Percentiles rank a stretch among this genome's conserved stretches.
phyloP scores from a whole-genome alignment of 768 basidiomycete genomes.

The Rhodotorula kratochvilovae region DNA sequence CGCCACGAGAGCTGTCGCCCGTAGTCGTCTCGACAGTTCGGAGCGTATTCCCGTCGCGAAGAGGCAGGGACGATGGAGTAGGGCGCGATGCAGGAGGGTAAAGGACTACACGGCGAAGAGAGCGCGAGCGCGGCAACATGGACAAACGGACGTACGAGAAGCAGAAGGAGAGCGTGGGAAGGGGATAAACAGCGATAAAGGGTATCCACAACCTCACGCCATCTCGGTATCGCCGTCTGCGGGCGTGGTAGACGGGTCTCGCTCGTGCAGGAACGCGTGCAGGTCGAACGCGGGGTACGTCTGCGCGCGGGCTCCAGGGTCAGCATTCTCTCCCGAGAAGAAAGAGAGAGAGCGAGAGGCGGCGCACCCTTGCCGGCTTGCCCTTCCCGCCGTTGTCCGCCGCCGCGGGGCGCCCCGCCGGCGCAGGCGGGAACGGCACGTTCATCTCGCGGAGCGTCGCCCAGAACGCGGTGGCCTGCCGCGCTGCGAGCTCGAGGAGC shows the following conservation, averaged over 20 bases:
- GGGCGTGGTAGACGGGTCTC: neutral
- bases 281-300: constrained; percentile 17
- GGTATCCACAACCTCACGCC: no score
- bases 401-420: neutral
- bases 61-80: no score
- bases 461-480: constrained; percentile 23
- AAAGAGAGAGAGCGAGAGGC: neutral
- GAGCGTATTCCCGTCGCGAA: no score
- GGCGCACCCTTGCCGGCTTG: constrained; percentile 11
- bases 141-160: no score
- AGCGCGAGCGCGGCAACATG: no score
- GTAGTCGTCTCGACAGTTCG: no score
- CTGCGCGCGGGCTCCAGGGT: neutral
- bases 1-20: no score
- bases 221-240: neutral
- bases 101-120: no score
- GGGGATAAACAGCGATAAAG: no score
- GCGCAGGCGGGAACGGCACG: constrained; percentile 14
- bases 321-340: no score
- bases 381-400: constrained; percentile 4
- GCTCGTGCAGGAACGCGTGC: constrained; percentile 14
- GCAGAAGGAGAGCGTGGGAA: no score
- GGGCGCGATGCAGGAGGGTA: neutral
- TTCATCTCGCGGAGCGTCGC: constrained; percentile 26
- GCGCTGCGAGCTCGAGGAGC: constrained; percentile 23